These are phyloP conservation scores for Ophiocordyceps camponoti-saundersi DNA, from an alignment of 2,329 filamentous ascomycete genomes.

Conservation along the genomic window DNA sequence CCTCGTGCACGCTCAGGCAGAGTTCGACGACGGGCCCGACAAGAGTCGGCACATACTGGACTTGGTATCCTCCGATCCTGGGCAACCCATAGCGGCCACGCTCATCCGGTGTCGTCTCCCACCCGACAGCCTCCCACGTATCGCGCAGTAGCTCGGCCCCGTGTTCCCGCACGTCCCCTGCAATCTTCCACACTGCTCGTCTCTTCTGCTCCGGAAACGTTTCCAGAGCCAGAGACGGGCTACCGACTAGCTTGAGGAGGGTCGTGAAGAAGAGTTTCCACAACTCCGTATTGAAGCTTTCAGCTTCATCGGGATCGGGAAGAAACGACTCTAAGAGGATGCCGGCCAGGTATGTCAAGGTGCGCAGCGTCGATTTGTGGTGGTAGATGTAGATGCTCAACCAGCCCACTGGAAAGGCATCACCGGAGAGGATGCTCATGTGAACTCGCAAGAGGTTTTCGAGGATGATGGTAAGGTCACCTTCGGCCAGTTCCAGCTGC, in stretches of 20 bases:
- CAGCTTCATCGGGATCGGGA: constrained; percentile 78
- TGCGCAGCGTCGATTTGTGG: constrained; percentile 76
- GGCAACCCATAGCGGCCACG: constrained; percentile 57
- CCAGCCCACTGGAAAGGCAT: constrained; percentile 82
- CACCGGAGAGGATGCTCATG: constrained; percentile 74
- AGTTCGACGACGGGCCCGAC: constrained; percentile 86
- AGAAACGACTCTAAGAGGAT: constrained; percentile 73
- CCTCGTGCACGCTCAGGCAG: constrained; percentile 89
- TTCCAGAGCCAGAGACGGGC: constrained; percentile 75
- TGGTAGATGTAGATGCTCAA: constrained; percentile 86
- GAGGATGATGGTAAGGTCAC: constrained; percentile 58
- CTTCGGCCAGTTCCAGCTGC: constrained; percentile 56
- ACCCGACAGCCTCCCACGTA: constrained; percentile 92
- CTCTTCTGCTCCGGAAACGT: constrained; percentile 96
- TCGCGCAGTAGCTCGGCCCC: constrained; percentile 72
- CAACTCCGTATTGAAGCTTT: constrained; percentile 78
- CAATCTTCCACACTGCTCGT: constrained; percentile 95
- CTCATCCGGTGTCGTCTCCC: constrained; percentile 78
- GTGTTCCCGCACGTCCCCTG: constrained; percentile 82
- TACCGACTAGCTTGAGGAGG: constrained; percentile 75
- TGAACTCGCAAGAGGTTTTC: constrained; percentile 70
- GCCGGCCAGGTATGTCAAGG: constrained; percentile 63
- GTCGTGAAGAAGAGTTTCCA: constrained; percentile 92
- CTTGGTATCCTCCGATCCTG: constrained; percentile 90
- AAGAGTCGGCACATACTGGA: constrained; percentile 88